phyloP scores from a whole-genome alignment of 169 alveolate species.

The Babesia microti region DNA sequence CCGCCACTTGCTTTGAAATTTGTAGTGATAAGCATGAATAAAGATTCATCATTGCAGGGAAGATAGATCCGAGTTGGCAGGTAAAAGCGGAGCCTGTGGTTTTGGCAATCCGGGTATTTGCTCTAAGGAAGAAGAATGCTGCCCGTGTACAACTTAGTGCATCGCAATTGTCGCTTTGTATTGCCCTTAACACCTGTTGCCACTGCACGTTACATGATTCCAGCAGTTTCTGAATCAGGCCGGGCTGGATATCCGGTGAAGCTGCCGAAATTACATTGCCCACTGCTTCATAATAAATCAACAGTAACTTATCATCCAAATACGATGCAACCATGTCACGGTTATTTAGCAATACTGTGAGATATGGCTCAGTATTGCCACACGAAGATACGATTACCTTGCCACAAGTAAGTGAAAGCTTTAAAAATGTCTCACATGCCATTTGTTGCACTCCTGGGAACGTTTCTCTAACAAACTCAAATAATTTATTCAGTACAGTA shows the following conservation, averaged over 20 bases:
- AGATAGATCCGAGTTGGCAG: constrained; percentile 16
- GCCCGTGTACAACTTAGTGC: constrained; percentile 19
- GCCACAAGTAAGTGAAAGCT: constrained; percentile 82
- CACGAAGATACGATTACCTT: constrained; percentile 49
- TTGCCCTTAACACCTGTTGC: constrained; percentile 13
- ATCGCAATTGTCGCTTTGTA: constrained; percentile 10
- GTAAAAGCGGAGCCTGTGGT: constrained; percentile 39
- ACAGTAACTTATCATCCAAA: constrained; percentile 45
- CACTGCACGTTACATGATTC: constrained; percentile 23
- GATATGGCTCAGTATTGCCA: constrained; percentile 10
- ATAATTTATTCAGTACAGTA: constrained; percentile 93
- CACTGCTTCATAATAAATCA: constrained; percentile 46
- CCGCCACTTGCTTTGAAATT: constrained; percentile 23
- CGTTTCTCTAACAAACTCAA: constrained; percentile 98
- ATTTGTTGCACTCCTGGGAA: constrained; percentile 98
- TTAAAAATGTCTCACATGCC: constrained; percentile 95
- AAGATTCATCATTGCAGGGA: constrained; percentile 18
- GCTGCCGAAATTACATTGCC: constrained; percentile 42
- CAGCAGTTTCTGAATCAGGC: constrained; percentile 14
- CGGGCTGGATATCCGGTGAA: constrained; percentile 2
- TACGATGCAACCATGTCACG: constrained; percentile 57
- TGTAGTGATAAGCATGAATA: constrained; percentile 23
- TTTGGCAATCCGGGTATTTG: constrained; percentile 45
- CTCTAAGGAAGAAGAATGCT: constrained; percentile 17
- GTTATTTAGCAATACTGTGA: constrained; percentile 18